Percentiles rank a stretch among this genome's conserved stretches.
Evolutionary conservation across 73 alveolate genomes (phyloP).

Genomic region (Paramecium caudatum): DNA sequence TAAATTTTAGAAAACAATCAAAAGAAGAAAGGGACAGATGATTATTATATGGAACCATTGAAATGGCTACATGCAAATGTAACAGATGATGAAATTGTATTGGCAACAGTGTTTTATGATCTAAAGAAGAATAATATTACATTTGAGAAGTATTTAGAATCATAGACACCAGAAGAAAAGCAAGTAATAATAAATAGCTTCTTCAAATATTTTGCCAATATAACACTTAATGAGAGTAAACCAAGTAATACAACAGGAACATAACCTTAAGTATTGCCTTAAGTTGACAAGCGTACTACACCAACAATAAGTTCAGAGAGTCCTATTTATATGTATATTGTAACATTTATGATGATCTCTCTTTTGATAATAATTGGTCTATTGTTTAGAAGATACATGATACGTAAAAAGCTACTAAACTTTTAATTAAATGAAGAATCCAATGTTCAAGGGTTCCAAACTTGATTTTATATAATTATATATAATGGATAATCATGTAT

Average conservation of each 20-base stretch:
- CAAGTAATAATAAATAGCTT: too few species aligned
- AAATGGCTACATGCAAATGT: conserved; percentile 16
- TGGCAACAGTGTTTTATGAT: background rate
- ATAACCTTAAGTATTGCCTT: too few species aligned
- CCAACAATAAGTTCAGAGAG: too few species aligned
- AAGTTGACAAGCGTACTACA: too few species aligned
- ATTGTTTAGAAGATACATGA: background rate
- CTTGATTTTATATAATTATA: background rate
- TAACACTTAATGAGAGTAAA: too few species aligned
- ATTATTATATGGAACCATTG: background rate
- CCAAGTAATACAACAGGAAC: too few species aligned
- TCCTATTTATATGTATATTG: background rate
- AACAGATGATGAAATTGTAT: background rate
- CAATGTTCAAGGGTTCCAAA: background rate
- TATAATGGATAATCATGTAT: conserved; percentile 15
- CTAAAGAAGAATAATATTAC: background rate
- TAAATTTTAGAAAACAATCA: background rate
- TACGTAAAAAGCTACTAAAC: background rate
- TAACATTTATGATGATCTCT: background rate
- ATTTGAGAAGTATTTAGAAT: too few species aligned
- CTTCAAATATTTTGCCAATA: too few species aligned
- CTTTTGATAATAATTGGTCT: background rate
- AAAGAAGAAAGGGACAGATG: background rate
- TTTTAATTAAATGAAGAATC: conserved; percentile 4
- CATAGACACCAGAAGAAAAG: too few species aligned